Conservation (phyloP, 495 filamentous ascomycete species). For the Aspergillus cavernicola region DNA sequence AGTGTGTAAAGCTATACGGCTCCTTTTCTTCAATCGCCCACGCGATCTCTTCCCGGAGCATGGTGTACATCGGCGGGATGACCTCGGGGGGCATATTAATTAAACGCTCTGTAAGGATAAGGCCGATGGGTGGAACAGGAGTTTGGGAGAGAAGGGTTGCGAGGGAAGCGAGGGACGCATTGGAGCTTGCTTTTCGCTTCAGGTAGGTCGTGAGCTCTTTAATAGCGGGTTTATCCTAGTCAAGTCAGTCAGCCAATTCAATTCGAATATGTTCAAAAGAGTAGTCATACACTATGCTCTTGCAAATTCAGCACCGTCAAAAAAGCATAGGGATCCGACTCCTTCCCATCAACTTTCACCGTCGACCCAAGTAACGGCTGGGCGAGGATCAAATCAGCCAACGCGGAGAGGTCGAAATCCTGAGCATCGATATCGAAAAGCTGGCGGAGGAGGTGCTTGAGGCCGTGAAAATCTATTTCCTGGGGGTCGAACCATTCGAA, state of each 20-base stretch:
- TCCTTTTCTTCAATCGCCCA: conserved; percentile 88
- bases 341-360: conserved; percentile 91
- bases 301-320: conserved; percentile 82
- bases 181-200: conserved; percentile 51
- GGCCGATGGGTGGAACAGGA: conserved; percentile 60
- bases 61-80: conserved; percentile 92
- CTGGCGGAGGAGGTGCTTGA: conserved; percentile 86
- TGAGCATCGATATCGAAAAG: conserved; percentile 86
- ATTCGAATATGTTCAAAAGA: background rate
- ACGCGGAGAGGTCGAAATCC: conserved; percentile 78
- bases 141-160: conserved; percentile 51
- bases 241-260: background rate
- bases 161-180: conserved; percentile 51
- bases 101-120: conserved; percentile 85
- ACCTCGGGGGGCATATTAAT: conserved; percentile 94
- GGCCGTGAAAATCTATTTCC: conserved; percentile 88
- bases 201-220: conserved; percentile 70
- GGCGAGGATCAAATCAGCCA: conserved; percentile 83
- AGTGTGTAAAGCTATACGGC: conserved; percentile 90
- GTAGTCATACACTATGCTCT: conserved; percentile 58
- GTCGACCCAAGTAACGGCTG: conserved; percentile 89
- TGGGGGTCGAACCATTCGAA: conserved; percentile 99
- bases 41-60: conserved; percentile 89
- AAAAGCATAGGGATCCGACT: conserved; percentile 92
- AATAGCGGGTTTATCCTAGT: conserved; percentile 63